phyloP scores from a whole-genome alignment of 179 eudicot genomes.

The Vitellaria paradoxa region DNA sequence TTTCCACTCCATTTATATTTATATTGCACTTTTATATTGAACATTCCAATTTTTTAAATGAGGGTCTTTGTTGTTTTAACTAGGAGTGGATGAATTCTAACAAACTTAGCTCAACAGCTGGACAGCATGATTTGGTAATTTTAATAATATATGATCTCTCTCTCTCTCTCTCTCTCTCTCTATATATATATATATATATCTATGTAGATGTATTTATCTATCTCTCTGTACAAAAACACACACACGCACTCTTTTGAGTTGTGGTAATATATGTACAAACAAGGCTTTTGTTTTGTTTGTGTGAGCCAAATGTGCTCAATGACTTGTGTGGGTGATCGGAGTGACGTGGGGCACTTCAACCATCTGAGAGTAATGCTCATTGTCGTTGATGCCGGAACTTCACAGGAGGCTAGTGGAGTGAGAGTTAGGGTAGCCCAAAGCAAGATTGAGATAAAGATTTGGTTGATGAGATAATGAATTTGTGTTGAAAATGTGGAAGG shows the following conservation, averaged over 20 bases:
- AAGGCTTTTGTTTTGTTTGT: not conserved
- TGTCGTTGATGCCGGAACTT: too few relatives aligned
- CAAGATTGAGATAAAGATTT: too few relatives aligned
- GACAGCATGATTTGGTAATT: constrained; percentile 29
- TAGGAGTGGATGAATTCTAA: constrained; percentile 39
- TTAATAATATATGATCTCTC: not conserved
- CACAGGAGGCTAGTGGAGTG: too few relatives aligned
- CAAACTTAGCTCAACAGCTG: constrained; percentile 21
- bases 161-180: not conserved
- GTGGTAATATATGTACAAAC: not conserved
- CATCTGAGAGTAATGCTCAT: too few relatives aligned
- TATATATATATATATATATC: not conserved
- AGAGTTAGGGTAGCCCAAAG: too few relatives aligned
- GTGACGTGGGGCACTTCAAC: too few relatives aligned
- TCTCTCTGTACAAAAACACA: too few relatives aligned
- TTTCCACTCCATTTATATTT: not conserved
- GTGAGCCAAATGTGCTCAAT: not conserved
- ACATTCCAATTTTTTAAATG: constrained; percentile 7
- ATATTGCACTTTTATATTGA: not conserved
- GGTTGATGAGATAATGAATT: too few relatives aligned
- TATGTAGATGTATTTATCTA: too few relatives aligned
- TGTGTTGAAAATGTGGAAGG: too few relatives aligned
- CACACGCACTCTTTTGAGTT: not conserved
- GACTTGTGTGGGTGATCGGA: not conserved
- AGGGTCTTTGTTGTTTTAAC: constrained; percentile 1